A percentile compares a stretch with the other conserved stretches of the same genome.
Evolutionary conservation across 1,284 basidiomycete genomes (phyloP).

Genomic region (Pterula multifida): DNA sequence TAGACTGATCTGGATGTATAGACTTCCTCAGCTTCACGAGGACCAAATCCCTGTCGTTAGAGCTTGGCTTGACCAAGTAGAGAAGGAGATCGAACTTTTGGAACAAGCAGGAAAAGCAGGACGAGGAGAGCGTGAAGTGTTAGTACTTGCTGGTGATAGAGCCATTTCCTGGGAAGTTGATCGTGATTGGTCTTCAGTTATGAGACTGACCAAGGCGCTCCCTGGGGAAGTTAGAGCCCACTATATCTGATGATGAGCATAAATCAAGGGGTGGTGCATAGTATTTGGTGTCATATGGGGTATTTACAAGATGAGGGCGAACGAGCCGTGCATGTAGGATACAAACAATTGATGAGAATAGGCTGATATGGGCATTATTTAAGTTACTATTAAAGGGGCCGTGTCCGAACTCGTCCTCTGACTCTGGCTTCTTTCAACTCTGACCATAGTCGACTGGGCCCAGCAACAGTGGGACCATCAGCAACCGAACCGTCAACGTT

Average conservation of each 20-base stretch:
- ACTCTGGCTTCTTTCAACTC: not conserved
- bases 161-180: slow-evolving; percentile 45
- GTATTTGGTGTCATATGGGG: too few relatives aligned
- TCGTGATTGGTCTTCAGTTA: slow-evolving; percentile 32
- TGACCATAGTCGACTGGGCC: not conserved
- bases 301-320: too few relatives aligned
- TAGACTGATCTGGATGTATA: slow-evolving; percentile 33
- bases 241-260: too few relatives aligned
- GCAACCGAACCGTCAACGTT: not conserved
- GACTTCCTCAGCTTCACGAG: slow-evolving; percentile 23
- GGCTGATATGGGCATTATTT: too few relatives aligned
- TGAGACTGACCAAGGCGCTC: slow-evolving; percentile 13
- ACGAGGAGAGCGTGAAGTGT: slow-evolving; percentile 23
- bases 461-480: not conserved
- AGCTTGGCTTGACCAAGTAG: slow-evolving; percentile 37
- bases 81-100: slow-evolving; percentile 25
- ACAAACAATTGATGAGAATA: too few relatives aligned
- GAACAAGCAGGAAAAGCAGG: slow-evolving; percentile 20
- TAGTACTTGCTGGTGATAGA: slow-evolving; percentile 37
- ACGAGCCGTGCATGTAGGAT: too few relatives aligned
- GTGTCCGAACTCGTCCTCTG: not conserved
- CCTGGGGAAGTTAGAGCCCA: not conserved
- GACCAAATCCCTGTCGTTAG: slow-evolving; percentile 31
- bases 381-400: not conserved
- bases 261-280: too few relatives aligned